Percentiles rank a stretch among this genome's conserved stretches.
Evolutionary conservation across 2,329 filamentous ascomycete species (phyloP).

Genomic region (Pseudogymnoascus sp.): DNA sequence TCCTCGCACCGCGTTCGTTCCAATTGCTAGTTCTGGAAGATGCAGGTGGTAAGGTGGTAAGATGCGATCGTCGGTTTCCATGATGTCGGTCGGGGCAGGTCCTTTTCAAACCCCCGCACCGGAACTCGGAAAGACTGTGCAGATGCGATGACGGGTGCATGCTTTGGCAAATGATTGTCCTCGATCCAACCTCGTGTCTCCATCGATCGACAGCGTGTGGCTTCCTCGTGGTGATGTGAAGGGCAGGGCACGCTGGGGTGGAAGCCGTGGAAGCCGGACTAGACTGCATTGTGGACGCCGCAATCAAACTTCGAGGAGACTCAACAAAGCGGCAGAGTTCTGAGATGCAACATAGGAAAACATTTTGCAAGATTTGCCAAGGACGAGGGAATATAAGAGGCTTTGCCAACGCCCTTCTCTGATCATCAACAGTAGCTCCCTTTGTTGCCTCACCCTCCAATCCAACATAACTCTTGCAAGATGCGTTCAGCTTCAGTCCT

Average conservation of each 20-base stretch:
- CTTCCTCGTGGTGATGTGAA: background rate
- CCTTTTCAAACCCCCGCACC: background rate
- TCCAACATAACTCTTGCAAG: background rate
- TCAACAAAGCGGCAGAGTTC: background rate
- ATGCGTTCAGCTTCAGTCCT: background rate
- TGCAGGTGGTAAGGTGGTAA: background rate
- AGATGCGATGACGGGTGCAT: background rate
- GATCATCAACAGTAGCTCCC: background rate
- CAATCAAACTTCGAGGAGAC: background rate
- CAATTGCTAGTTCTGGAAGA: background rate
- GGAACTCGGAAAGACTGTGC: background rate
- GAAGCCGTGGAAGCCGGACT: slow-evolving; percentile 2
- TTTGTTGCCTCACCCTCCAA: background rate
- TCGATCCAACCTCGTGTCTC: background rate
- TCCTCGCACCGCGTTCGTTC: background rate
- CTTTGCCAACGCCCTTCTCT: background rate
- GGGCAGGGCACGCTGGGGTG: background rate
- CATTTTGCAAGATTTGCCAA: background rate
- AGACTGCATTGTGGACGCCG: background rate
- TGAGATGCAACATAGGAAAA: background rate
- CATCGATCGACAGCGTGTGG: background rate
- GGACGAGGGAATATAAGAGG: background rate
- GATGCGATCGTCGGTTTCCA: background rate
- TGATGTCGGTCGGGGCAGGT: background rate
- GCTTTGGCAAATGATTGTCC: background rate